Base-by-base conservation (phyloP, 2,329 filamentous ascomycete genomes). In the Nigrograna mackinnonii region DNA sequence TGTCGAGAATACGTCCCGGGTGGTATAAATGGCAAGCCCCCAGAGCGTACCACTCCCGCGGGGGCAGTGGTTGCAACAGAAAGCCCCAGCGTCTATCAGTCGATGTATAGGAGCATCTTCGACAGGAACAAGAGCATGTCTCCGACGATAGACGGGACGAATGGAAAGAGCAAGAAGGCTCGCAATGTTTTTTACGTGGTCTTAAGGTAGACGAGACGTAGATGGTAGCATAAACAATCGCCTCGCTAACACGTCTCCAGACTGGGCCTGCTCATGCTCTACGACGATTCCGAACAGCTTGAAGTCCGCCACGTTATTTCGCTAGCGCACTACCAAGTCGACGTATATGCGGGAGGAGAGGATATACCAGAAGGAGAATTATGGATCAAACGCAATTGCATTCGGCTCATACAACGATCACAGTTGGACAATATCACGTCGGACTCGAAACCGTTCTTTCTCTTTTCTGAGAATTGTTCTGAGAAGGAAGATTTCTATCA, bases 401-500 rank as follows among this genome's bases (percentile, higher is more conserved):
- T 96, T 41, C 85, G 89, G 54, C 76, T 96, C 22, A 81, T 83
- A n/a, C 80, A 89, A 54, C 86, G 81, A 58, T 66, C 71, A 22
- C 76, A 79, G 22, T 74, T 74, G 19, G 71, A 73, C 19, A 56
- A 77, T 20, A 34, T 43, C 20, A 78, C 80, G 3, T 82, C 85
- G 3, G 82, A 85, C 49, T 85, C 89, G 5, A 91, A 89, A 54
- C 91, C 94, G 0, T 97, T 96, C 71, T 97, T 85, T 62, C 76
- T 99, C 4, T 99, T 97, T 68, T 95, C 89, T 0, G 91, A 97
- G 54, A 96, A 95, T 60, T 89, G 89, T 65, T 96, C 91, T 0
- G 90, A 94, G 35, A 99, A 99, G 68, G 94, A 99, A 68, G 94
- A 99, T 65, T 97, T 99, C 70, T 99, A 99, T 67, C 92, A 96